Evolutionary conservation across 441 rosid genomes (phyloP).

Genomic region (Breynia disticha): DNA sequence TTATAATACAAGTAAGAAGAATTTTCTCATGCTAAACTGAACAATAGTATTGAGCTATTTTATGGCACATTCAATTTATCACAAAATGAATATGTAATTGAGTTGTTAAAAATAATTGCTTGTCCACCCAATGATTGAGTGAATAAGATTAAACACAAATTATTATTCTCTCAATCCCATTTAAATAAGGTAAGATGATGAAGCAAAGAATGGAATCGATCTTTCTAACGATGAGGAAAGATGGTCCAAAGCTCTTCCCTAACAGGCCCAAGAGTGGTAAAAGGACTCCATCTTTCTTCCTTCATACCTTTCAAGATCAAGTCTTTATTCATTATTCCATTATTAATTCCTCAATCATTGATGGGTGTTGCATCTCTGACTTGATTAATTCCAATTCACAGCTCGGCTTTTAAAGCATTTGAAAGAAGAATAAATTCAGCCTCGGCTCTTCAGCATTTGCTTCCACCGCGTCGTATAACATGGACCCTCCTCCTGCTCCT

Average conservation of each 20-base stretch:
- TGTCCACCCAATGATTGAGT: no score
- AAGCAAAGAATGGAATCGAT: neutral
- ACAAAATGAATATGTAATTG: no score
- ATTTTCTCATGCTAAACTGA: no score
- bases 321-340: neutral
- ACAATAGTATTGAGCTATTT: no score
- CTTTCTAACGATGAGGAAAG: slow-evolving; percentile 33
- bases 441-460: slow-evolving; percentile 27
- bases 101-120: no score
- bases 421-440: slow-evolving; percentile 19
- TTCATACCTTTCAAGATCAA: neutral
- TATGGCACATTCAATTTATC: no score
- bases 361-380: slow-evolving; percentile 12
- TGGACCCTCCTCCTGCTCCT: slow-evolving; percentile 41
- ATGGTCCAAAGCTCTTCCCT: slow-evolving; percentile 63
- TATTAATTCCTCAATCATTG: slow-evolving; percentile 3
- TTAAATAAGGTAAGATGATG: neutral
- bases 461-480: slow-evolving; percentile 57
- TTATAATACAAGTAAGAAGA: no score
- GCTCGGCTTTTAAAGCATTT: slow-evolving; percentile 12
- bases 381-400: slow-evolving; percentile 13
- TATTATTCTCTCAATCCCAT: no score
- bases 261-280: slow-evolving; percentile 74
- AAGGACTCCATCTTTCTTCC: neutral
- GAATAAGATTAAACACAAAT: no score